Percentiles rank a stretch among this genome's conserved stretches.
phyloP scores from a whole-genome alignment of 306 rosid species.

The Fragaria iinumae region DNA sequence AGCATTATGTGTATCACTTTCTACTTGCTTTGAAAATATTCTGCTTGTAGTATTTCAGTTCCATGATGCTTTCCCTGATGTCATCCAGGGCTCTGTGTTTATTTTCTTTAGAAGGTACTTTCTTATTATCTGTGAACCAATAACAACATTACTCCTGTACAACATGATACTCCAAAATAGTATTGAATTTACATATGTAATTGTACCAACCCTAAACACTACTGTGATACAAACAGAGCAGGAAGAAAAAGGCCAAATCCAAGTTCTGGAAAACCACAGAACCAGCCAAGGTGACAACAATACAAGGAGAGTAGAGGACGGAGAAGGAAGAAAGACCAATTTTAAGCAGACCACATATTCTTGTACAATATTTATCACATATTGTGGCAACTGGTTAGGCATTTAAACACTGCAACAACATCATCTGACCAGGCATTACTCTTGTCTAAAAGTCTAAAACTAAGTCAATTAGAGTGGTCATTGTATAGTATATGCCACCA shows the following conservation, averaged over 20 bases:
- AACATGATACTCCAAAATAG: neutral
- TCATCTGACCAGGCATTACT: neutral
- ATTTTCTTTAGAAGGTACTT: conserved; percentile 62
- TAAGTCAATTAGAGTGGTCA: neutral
- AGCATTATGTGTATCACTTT: conserved; percentile 35
- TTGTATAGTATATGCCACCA: neutral
- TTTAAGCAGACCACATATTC: neutral
- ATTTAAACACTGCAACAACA: neutral
- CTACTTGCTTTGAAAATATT: conserved; percentile 65
- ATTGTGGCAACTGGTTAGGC: neutral
- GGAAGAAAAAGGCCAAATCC: neutral
- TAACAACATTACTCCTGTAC: neutral
- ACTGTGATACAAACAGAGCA: neutral
- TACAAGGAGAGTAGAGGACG: neutral
- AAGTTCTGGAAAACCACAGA: neutral
- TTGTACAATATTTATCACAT: neutral
- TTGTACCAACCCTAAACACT: neutral
- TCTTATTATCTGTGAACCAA: conserved; percentile 58
- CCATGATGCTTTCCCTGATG: conserved; percentile 81
- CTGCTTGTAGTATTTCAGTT: conserved; percentile 74
- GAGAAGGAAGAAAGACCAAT: neutral
- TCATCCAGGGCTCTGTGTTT: conserved; percentile 97
- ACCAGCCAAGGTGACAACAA: neutral
- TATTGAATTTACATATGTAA: neutral
- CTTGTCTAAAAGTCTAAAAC: neutral